These are phyloP conservation scores for Plasmodium chabaudi DNA, from an alignment of 169 alveolate genomes.

Conservation along the genomic window DNA sequence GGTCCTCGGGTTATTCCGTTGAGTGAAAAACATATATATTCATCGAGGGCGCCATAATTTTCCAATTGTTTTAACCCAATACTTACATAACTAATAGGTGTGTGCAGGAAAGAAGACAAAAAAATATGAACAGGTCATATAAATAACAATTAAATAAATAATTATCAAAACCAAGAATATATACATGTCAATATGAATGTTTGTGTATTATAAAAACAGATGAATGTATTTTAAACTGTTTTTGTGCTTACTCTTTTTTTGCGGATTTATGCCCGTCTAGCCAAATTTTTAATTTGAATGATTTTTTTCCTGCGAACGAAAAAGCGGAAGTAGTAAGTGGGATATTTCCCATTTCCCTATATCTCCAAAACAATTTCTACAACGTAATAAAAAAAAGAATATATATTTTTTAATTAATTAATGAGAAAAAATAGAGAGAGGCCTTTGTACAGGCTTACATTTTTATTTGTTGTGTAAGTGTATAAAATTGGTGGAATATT, in stretches of 20 bases:
- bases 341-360: constrained; percentile 75
- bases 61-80: constrained; percentile 58
- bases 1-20: constrained; percentile 69
- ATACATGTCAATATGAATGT: not conserved
- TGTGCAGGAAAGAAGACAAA: not conserved
- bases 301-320: constrained; percentile 75
- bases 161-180: not conserved
- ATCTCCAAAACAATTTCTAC: constrained; percentile 75
- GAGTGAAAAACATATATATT: constrained; percentile 69
- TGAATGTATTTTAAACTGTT: not conserved
- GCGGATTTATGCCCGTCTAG: constrained; percentile 77
- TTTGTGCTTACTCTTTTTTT: constrained; percentile 43
- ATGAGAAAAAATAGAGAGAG: too few relatives aligned
- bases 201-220: not conserved
- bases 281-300: constrained; percentile 75
- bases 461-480: too few relatives aligned
- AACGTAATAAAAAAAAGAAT: constrained; percentile 23
- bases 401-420: not conserved
- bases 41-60: constrained; percentile 60
- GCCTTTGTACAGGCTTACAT: too few relatives aligned
- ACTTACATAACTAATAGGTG: constrained; percentile 57
- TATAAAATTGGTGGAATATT: too few relatives aligned
- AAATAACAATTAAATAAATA: not conserved
- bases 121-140: not conserved
- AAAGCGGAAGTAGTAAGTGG: constrained; percentile 75